Base-by-base conservation (phyloP, 179 eudicot genomes). In the Beta macrorhiza region DNA sequence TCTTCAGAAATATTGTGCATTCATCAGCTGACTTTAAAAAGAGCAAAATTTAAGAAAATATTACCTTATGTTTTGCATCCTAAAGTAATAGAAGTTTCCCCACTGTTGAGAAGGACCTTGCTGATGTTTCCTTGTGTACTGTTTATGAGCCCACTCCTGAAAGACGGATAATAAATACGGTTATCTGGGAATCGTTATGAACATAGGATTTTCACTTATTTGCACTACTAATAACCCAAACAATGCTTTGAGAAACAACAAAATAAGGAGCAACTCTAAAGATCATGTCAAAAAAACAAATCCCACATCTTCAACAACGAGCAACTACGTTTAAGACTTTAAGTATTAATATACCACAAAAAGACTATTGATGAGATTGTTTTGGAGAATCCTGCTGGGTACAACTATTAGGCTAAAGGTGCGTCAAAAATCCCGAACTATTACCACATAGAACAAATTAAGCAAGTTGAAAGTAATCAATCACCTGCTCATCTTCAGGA, bases 21-120 rank as follows among this genome's bases (percentile, higher is more conserved):
- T n/a, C 62, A 78, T 67, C 52, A 55, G 80, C 75, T 4, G 44
- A 53, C 0, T 3, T 25, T 37, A 15, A 57, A 32, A 63, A 15
- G 6, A 22, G 58, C 3, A 45, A 20, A 55, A 45, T 20, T 12
- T 32, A 15, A 63, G 67, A 77, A 67, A 80, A 56, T 49, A 52
- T 49, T 67, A 90, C 99, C 97, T 93, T 86, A 94, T 94, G 79
- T 91, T 93, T 81, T 94, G 97, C 99, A 97, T 94, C 86, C 99
- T 89, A 53, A 97, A 97, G 86, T 97, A 97, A 90, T 90, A 90
- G 86, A 93, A 97, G 89, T 94, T 97, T 64, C 99, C 99, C 99
- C 99, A 97, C 82, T 97, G 97, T 84, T 97, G 98, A 77, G 99
- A 91, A 85, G 98, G 98, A 68, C 97, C 98, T 84, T 94, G 99